These are phyloP conservation scores for Thuidium tamariscinum DNA, from an alignment of 225 moss, liverwort and hornwort species.

Conservation along the genomic window DNA sequence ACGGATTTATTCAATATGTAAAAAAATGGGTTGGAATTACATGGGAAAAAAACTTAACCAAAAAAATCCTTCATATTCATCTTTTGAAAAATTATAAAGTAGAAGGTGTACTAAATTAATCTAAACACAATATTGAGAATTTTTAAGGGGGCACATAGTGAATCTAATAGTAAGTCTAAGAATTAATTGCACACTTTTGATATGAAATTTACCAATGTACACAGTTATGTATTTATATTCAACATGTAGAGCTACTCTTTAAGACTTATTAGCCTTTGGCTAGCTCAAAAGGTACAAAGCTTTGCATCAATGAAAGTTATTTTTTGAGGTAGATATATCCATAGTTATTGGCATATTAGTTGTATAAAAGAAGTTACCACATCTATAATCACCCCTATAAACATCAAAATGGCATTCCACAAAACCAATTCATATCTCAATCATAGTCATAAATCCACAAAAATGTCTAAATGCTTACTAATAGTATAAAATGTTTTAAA, in stretches of 20 bases:
- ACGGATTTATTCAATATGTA: background rate
- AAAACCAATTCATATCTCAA: background rate
- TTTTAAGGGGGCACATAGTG: background rate
- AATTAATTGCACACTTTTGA: background rate
- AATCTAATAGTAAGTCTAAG: background rate
- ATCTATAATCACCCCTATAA: background rate
- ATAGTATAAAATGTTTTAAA: too few relatives aligned
- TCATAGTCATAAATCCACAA: background rate
- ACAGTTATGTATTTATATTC: accelerated
- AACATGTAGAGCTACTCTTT: background rate
- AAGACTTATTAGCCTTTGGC: accelerated
- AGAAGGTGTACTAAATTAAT: accelerated
- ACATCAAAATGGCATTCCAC: accelerated
- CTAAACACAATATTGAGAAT: background rate
- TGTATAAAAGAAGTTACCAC: background rate
- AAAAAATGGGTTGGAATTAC: background rate
- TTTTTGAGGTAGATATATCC: background rate
- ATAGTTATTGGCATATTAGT: background rate
- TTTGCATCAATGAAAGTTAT: background rate
- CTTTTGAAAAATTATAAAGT: too few relatives aligned
- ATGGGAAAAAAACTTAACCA: background rate
- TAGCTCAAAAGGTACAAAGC: background rate
- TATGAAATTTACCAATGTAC: background rate
- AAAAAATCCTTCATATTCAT: background rate
- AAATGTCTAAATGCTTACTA: background rate